Conservation (phyloP, 2,329 filamentous ascomycete species). For the Penicillium sp. region DNA sequence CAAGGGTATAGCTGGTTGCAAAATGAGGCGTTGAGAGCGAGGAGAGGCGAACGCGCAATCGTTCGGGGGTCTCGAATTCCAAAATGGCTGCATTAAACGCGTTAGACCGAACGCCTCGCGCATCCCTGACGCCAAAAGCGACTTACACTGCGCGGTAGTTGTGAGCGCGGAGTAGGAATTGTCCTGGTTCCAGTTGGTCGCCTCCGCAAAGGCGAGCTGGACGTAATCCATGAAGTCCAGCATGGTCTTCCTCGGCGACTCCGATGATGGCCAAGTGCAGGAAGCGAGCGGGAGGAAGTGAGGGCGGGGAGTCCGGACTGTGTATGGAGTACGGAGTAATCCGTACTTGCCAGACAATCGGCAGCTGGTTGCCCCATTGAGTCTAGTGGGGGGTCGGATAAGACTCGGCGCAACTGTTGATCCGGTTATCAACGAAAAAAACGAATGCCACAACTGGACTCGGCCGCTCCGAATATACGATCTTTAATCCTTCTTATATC, state of each 20-base stretch:
- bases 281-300: no score
- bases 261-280: neutral
- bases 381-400: slow-evolving; percentile 39
- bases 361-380: slow-evolving; percentile 37
- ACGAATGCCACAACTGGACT: slow-evolving; percentile 27
- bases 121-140: slow-evolving; percentile 13
- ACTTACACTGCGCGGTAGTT: slow-evolving; percentile 74
- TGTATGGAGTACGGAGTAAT: no score
- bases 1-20: slow-evolving; percentile 89
- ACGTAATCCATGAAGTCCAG: slow-evolving; percentile 98
- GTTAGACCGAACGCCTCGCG: slow-evolving; percentile 12
- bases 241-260: slow-evolving; percentile 57
- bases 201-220: slow-evolving; percentile 84
- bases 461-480: slow-evolving; percentile 21
- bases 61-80: slow-evolving; percentile 82
- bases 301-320: no score
- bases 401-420: slow-evolving; percentile 38
- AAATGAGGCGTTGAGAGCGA: slow-evolving; percentile 92
- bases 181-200: slow-evolving; percentile 85
- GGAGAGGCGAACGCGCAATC: slow-evolving; percentile 82
- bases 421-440: slow-evolving; percentile 44
- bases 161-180: slow-evolving; percentile 90
- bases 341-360: neutral
- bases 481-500: slow-evolving; percentile 13
- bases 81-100: slow-evolving; percentile 65